Percentiles rank a stretch among this genome's conserved stretches.
phyloP scores from a whole-genome alignment of 2,329 filamentous ascomycete genomes.

The Tolypocladium paradoxum region DNA sequence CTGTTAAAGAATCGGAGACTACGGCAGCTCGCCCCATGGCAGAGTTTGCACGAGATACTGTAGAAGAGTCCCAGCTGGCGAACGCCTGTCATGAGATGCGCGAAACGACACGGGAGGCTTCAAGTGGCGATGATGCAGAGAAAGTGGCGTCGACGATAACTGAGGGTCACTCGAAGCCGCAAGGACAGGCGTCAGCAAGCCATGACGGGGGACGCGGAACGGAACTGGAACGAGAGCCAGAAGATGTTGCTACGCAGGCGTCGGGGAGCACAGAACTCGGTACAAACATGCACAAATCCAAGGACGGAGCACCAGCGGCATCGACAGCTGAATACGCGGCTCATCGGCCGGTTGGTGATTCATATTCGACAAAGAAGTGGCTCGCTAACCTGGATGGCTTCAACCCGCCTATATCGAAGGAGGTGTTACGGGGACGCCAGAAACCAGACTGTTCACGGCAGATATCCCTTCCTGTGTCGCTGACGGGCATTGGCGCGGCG shows the following conservation, averaged over 20 bases:
- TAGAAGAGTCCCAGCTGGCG: background rate
- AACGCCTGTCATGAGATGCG: background rate
- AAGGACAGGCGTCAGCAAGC: background rate
- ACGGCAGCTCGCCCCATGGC: background rate
- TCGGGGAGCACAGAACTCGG: constrained; percentile 1
- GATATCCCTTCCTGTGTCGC: constrained; percentile 6
- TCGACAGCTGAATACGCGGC: background rate
- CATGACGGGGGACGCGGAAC: background rate
- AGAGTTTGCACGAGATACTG: background rate
- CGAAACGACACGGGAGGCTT: background rate
- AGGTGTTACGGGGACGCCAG: background rate
- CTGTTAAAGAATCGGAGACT: background rate
- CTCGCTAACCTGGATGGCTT: background rate
- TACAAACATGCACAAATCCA: background rate
- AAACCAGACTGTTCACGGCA: background rate
- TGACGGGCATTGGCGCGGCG: constrained; percentile 15
- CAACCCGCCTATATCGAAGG: background rate
- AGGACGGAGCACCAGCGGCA: background rate
- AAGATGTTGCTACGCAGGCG: constrained; percentile 3
- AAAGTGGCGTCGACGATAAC: background rate
- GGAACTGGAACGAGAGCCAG: constrained; percentile 3
- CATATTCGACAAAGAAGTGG: background rate
- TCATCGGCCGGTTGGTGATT: background rate
- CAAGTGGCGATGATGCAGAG: background rate
- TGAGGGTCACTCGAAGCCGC: background rate